phyloP scores from a whole-genome alignment of 306 rosid species.

The Quercus variabilis region DNA sequence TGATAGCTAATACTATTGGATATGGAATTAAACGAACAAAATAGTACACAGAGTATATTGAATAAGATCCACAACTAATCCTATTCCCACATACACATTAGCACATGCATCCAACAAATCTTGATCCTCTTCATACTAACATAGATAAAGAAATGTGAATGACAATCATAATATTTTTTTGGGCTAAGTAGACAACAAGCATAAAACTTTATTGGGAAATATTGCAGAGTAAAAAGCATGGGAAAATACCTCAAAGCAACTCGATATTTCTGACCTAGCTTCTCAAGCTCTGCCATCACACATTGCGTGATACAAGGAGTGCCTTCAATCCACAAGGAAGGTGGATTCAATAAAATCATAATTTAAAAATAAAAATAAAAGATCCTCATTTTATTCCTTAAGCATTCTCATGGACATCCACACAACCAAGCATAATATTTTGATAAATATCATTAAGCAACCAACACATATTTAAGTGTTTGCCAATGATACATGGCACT shows the following conservation, averaged over 20 bases:
- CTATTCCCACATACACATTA: too few relatives aligned
- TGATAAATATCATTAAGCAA: background rate
- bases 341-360: background rate
- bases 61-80: too few relatives aligned
- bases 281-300: slow-evolving; percentile 95
- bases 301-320: slow-evolving; percentile 95
- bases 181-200: too few relatives aligned
- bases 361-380: background rate
- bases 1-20: too few relatives aligned
- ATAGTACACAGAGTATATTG: too few relatives aligned
- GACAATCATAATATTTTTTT: too few relatives aligned
- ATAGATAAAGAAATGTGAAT: too few relatives aligned
- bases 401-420: background rate
- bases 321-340: slow-evolving; percentile 44
- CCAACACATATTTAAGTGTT: background rate
- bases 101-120: too few relatives aligned
- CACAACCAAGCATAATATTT: background rate
- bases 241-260: slow-evolving; percentile 79
- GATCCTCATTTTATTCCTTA: background rate
- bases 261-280: slow-evolving; percentile 84
- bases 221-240: background rate
- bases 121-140: too few relatives aligned
- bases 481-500: background rate
- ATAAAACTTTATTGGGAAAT: background rate
- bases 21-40: too few relatives aligned